These are phyloP conservation scores for Limonium bicolor DNA, from an alignment of 148 eudicot species.

Conservation along the genomic window DNA sequence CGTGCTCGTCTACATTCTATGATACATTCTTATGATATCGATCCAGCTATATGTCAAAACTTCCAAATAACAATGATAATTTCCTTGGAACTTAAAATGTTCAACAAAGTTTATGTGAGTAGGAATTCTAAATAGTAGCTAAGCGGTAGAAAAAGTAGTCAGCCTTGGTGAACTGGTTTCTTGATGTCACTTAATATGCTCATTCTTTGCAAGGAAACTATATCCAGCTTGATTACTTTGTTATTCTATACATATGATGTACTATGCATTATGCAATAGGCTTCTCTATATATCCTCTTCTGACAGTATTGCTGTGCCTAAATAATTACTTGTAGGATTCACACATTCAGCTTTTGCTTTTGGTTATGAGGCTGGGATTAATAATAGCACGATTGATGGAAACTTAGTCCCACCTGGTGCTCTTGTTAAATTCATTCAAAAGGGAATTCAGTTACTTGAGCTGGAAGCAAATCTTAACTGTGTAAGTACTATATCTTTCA, in stretches of 20 bases:
- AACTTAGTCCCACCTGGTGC: conserved; percentile 62
- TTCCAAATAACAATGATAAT: too few species aligned
- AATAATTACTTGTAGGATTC: conserved; percentile 36
- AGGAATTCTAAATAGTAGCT: too few species aligned
- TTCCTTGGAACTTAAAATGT: too few species aligned
- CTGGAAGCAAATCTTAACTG: conserved; percentile 65
- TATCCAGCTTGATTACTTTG: neutral
- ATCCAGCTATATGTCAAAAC: too few species aligned
- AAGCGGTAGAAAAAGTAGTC: too few species aligned
- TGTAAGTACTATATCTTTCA: conserved; percentile 17
- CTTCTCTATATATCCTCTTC: neutral
- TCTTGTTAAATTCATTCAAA: conserved; percentile 49
- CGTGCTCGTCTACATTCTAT: too few species aligned
- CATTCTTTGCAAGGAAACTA: too few species aligned
- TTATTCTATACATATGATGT: neutral
- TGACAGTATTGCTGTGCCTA: neutral
- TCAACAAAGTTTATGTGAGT: too few species aligned
- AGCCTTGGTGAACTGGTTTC: neutral
- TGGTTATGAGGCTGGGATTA: conserved; percentile 56
- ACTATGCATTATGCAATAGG: neutral
- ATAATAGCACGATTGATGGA: conserved; percentile 46
- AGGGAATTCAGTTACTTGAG: conserved; percentile 66
- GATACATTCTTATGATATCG: too few species aligned
- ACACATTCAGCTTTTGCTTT: conserved; percentile 62
- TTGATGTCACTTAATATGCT: neutral